phyloP scores from a whole-genome alignment of 495 filamentous ascomycete genomes.

The Lophium mytilinum region DNA sequence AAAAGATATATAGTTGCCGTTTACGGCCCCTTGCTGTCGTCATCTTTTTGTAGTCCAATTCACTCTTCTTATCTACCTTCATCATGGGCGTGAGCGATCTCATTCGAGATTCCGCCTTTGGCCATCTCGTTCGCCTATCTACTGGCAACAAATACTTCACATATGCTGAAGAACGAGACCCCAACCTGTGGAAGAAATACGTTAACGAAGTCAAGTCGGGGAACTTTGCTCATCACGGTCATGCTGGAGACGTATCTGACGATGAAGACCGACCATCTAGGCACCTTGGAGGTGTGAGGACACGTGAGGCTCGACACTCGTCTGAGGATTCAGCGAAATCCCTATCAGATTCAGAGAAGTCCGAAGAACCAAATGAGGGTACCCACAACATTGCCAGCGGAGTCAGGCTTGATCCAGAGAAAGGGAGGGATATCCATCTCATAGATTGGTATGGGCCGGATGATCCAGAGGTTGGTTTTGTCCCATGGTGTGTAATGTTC shows the following conservation, averaged over 20 bases:
- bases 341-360: neutral
- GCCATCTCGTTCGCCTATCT: slow-evolving; percentile 29
- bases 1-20: too few species aligned
- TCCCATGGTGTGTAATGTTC: neutral
- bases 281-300: slow-evolving; percentile 15
- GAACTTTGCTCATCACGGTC: slow-evolving; percentile 28
- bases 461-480: slow-evolving; percentile 24
- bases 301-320: slow-evolving; percentile 13
- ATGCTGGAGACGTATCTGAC: slow-evolving; percentile 15
- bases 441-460: slow-evolving; percentile 27
- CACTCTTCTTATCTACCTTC: too few species aligned
- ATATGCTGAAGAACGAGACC: slow-evolving; percentile 31
- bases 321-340: too few species aligned
- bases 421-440: slow-evolving; percentile 28
- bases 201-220: slow-evolving; percentile 31
- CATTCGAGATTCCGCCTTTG: slow-evolving; percentile 33
- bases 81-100: slow-evolving; percentile 13
- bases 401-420: slow-evolving; percentile 30
- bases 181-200: slow-evolving; percentile 27
- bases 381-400: slow-evolving; percentile 27
- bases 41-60: too few species aligned
- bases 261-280: slow-evolving; percentile 12
- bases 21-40: too few species aligned
- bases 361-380: neutral
- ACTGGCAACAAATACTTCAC: slow-evolving; percentile 21